phyloP scores from a whole-genome alignment of 192 early-diverging fungal species.

The Powellomyces hirtus region DNA sequence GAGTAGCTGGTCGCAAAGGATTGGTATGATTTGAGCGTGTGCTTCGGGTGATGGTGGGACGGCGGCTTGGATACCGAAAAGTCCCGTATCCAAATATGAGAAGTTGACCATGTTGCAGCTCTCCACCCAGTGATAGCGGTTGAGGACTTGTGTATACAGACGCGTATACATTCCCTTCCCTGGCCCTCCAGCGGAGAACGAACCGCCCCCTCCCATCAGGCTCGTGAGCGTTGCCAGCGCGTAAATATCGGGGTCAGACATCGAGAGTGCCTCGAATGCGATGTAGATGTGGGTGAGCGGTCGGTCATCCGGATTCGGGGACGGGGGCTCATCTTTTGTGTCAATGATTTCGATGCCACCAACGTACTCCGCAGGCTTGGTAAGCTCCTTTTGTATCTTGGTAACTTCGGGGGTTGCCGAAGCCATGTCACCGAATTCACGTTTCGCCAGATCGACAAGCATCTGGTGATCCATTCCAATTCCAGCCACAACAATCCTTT shows the following conservation, averaged over 20 bases:
- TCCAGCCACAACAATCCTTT: constrained; percentile 87
- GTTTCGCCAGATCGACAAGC: constrained; percentile 65
- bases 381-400: constrained; percentile 24
- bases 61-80: constrained; percentile 91
- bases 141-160: constrained; percentile 91
- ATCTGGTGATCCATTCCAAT: constrained; percentile 85
- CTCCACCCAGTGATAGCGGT: constrained; percentile 93
- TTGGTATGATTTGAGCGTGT: constrained; percentile 70
- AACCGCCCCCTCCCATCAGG: constrained; percentile 92
- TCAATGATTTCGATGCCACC: constrained; percentile 77
- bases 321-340: constrained; percentile 58
- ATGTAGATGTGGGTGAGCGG: constrained; percentile 82
- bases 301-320: constrained; percentile 52
- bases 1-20: constrained; percentile 82
- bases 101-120: constrained; percentile 91
- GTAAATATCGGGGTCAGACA: constrained; percentile 87
- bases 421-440: constrained; percentile 74
- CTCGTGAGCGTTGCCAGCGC: constrained; percentile 85
- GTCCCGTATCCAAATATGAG: constrained; percentile 79
- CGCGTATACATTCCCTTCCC: constrained; percentile 99
- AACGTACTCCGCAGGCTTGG: constrained; percentile 63
- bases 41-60: constrained; percentile 72
- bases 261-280: constrained; percentile 81
- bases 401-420: constrained; percentile 22
- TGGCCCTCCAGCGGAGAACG: constrained; percentile 95